phyloP scores from a whole-genome alignment of 805 yeast species.

The Candida manassasensis region DNA sequence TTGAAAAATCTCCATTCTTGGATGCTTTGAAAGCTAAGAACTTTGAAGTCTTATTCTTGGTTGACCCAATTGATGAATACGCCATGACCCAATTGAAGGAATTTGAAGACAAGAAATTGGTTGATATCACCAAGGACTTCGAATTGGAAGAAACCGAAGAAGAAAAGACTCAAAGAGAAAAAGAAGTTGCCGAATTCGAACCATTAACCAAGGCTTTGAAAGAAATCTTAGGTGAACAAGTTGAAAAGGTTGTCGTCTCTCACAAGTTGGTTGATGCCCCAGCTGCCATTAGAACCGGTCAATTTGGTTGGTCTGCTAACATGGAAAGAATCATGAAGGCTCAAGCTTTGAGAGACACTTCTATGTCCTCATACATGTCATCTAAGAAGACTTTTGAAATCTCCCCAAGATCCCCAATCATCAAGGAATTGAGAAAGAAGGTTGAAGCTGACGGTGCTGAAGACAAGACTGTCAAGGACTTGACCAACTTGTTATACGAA shows the following conservation, averaged over 20 bases:
- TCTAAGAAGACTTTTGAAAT: slow-evolving; percentile 99
- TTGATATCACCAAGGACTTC: slow-evolving; percentile 98
- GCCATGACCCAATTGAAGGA: slow-evolving; percentile 99
- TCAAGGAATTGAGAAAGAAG: slow-evolving; percentile 92
- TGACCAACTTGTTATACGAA: slow-evolving; percentile 93
- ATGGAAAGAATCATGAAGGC: slow-evolving; percentile 99
- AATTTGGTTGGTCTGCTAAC: slow-evolving; percentile 99
- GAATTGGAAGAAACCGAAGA: slow-evolving; percentile 98
- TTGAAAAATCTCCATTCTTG: slow-evolving; percentile 98
- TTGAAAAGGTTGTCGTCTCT: slow-evolving; percentile 98
- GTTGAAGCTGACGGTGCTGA: slow-evolving; percentile 96
- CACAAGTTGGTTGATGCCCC: slow-evolving; percentile 97
- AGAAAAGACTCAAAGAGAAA: slow-evolving; percentile 92
- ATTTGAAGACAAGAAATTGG: slow-evolving; percentile 98
- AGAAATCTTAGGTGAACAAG: slow-evolving; percentile 97
- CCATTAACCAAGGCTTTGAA: slow-evolving; percentile 91
- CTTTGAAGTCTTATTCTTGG: slow-evolving; percentile 95
- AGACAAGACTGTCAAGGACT: slow-evolving; percentile 97
- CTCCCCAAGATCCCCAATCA: slow-evolving; percentile 93
- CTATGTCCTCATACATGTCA: slow-evolving; percentile 99
- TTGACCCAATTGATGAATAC: slow-evolving; percentile 99
- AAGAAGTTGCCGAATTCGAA: slow-evolving; percentile 88
- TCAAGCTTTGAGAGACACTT: slow-evolving; percentile 97
- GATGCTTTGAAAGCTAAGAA: slow-evolving; percentile 98
- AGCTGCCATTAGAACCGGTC: slow-evolving; percentile 99